Evolutionary conservation across 768 basidiomycete genomes (phyloP).

Genomic region (Boletellus ananas): DNA sequence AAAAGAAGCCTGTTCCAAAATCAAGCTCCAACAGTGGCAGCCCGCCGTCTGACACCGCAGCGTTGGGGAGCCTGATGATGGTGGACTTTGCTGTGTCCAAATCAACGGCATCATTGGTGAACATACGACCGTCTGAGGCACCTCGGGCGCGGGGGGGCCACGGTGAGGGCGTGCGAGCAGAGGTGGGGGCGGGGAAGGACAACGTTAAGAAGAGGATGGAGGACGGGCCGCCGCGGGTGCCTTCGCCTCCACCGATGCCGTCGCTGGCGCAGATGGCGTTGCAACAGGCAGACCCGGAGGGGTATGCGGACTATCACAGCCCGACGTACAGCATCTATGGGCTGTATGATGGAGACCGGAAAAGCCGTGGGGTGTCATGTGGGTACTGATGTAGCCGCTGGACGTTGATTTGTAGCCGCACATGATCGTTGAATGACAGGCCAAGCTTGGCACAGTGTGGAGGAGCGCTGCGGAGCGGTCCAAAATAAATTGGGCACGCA

Average conservation of each 20-base stretch:
- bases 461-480: constrained; percentile 18
- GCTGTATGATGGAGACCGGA: constrained; percentile 61
- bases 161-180: too few relatives aligned
- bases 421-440: background rate
- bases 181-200: constrained; percentile 21
- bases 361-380: constrained; percentile 37
- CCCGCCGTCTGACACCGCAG: constrained; percentile 39
- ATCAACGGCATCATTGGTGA: constrained; percentile 32
- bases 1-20: constrained; percentile 35
- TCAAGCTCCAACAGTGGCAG: constrained; percentile 17
- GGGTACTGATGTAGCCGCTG: constrained; percentile 17
- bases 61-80: constrained; percentile 58
- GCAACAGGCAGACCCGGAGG: constrained; percentile 57
- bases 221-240: constrained; percentile 74
- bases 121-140: constrained; percentile 26
- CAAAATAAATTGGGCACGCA: constrained; percentile 6
- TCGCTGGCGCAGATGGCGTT: constrained; percentile 74
- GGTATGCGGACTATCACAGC: constrained; percentile 64
- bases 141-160: constrained; percentile 28
- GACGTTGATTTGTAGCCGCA: constrained; percentile 15
- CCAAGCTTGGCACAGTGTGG: background rate
- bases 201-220: constrained; percentile 34
- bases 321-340: constrained; percentile 84
- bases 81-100: constrained; percentile 51
- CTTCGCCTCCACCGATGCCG: constrained; percentile 70